Evolutionary conservation across 1,284 basidiomycete genomes (phyloP).

Genomic region (Phylloporus sp.): DNA sequence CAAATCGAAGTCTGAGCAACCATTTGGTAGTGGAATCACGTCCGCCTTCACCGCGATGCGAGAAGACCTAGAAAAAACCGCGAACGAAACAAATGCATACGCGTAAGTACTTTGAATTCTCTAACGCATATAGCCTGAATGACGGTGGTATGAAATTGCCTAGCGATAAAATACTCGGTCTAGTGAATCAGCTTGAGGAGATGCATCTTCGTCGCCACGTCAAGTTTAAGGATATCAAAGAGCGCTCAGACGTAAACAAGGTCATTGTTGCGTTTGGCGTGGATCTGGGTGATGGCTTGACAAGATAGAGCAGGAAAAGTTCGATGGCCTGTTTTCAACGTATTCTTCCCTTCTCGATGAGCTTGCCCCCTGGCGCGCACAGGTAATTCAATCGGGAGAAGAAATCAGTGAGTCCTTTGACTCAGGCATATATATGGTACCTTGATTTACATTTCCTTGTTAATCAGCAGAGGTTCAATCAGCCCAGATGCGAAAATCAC

Average conservation of each 20-base stretch:
- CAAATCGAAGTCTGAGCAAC: slow-evolving; percentile 26
- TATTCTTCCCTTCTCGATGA: slow-evolving; percentile 46
- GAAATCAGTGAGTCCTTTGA: slow-evolving; percentile 43
- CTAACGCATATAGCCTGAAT: neutral
- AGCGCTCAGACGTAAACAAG: slow-evolving; percentile 24
- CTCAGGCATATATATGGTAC: neutral
- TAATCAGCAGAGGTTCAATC: slow-evolving; percentile 46
- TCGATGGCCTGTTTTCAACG: slow-evolving; percentile 39
- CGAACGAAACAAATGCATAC: slow-evolving; percentile 32
- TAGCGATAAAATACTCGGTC: slow-evolving; percentile 34
- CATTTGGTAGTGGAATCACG: slow-evolving; percentile 32
- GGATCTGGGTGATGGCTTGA: slow-evolving; percentile 16
- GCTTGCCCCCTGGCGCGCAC: slow-evolving; percentile 44
- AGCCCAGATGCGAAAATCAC: slow-evolving; percentile 43
- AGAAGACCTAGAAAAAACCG: slow-evolving; percentile 22
- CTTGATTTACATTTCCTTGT: slow-evolving; percentile 18
- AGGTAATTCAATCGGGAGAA: slow-evolving; percentile 46
- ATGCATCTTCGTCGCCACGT: slow-evolving; percentile 27
- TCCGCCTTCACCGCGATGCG: slow-evolving; percentile 27
- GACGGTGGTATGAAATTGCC: slow-evolving; percentile 6
- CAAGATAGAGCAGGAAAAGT: slow-evolving; percentile 40
- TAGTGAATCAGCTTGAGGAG: slow-evolving; percentile 36
- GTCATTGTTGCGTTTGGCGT: slow-evolving; percentile 19
- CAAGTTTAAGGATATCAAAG: slow-evolving; percentile 15
- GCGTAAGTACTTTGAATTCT: slow-evolving; percentile 32